These are phyloP conservation scores for Bombardia bombarda DNA, from an alignment of 495 filamentous ascomycete genomes.

Conservation along the genomic window DNA sequence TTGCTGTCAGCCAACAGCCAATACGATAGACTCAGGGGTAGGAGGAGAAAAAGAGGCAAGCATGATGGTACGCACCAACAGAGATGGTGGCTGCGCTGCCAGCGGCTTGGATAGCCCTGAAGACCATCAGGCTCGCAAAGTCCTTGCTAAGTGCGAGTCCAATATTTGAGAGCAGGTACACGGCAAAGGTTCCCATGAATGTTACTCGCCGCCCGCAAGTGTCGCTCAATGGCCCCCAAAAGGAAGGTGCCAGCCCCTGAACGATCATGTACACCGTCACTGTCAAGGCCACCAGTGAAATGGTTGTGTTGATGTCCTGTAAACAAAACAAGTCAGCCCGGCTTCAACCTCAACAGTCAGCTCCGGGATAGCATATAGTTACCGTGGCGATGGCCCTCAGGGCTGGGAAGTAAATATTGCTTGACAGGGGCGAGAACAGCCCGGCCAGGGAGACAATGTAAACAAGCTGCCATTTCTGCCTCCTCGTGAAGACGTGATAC, in stretches of 20 bases:
- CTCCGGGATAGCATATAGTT: neutral
- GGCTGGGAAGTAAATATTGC: conserved; percentile 31
- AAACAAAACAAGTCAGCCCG: neutral
- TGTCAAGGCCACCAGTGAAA: conserved; percentile 16
- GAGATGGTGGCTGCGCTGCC: conserved; percentile 44
- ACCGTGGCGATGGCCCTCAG: conserved; percentile 16
- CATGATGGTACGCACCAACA: conserved; percentile 9
- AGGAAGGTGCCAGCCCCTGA: conserved; percentile 21
- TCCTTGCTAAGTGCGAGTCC: conserved; percentile 40
- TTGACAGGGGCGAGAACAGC: conserved; percentile 29
- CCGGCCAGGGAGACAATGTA: conserved; percentile 30
- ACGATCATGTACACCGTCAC: conserved; percentile 25
- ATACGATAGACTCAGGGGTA: neutral
- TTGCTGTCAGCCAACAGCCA: neutral
- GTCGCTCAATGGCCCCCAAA: conserved; percentile 22
- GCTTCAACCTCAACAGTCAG: too few species aligned
- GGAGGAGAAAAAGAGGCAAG: neutral
- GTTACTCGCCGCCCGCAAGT: conserved; percentile 20
- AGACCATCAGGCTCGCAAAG: conserved; percentile 40
- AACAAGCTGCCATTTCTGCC: conserved; percentile 28
- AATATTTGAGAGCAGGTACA: conserved; percentile 46
- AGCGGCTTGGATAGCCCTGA: conserved; percentile 45
- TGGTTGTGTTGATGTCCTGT: conserved; percentile 5
- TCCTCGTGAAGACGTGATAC: conserved; percentile 23
- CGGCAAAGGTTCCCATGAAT: conserved; percentile 42